These are phyloP conservation scores for Ustilago lituana DNA, from an alignment of 1,284 basidiomycete species.

Conservation along the genomic window DNA sequence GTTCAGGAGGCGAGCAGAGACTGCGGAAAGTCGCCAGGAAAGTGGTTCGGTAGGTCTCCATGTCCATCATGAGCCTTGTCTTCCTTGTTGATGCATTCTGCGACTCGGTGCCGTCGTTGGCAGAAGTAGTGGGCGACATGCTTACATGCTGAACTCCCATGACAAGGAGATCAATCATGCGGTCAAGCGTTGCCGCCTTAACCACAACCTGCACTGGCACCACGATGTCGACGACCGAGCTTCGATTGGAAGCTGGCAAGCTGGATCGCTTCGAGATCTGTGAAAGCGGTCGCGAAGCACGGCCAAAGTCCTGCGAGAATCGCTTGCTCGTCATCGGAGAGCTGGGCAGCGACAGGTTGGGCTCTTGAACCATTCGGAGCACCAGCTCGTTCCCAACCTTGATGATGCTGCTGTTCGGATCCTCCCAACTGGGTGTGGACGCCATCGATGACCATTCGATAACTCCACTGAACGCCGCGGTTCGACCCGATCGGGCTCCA, in stretches of 20 bases:
- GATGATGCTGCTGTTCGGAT: conserved; percentile 18
- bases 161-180: conserved; percentile 64
- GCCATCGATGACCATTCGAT: conserved; percentile 44
- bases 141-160: conserved; percentile 61
- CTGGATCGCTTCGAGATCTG: conserved; percentile 61
- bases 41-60: conserved; percentile 50
- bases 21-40: conserved; percentile 61
- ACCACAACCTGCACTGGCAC: conserved; percentile 52
- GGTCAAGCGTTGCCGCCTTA: conserved; percentile 56
- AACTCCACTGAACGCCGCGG: conserved; percentile 42
- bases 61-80: conserved; percentile 54
- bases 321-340: conserved; percentile 56
- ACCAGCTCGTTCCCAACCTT: conserved; percentile 56
- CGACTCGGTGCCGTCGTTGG: conserved; percentile 21
- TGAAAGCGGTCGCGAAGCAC: conserved; percentile 52
- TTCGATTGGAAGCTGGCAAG: conserved; percentile 60
- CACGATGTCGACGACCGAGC: conserved; percentile 53
- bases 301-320: conserved; percentile 59
- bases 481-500: conserved; percentile 8
- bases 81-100: conserved; percentile 25
- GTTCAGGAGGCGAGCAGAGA: conserved; percentile 49
- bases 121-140: conserved; percentile 13
- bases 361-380: conserved; percentile 38
- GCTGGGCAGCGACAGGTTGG: conserved; percentile 41
- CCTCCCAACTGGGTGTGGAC: conserved; percentile 17